These are phyloP conservation scores for Grifola frondosa DNA, from an alignment of 1,284 basidiomycete genomes.

Conservation along the genomic window DNA sequence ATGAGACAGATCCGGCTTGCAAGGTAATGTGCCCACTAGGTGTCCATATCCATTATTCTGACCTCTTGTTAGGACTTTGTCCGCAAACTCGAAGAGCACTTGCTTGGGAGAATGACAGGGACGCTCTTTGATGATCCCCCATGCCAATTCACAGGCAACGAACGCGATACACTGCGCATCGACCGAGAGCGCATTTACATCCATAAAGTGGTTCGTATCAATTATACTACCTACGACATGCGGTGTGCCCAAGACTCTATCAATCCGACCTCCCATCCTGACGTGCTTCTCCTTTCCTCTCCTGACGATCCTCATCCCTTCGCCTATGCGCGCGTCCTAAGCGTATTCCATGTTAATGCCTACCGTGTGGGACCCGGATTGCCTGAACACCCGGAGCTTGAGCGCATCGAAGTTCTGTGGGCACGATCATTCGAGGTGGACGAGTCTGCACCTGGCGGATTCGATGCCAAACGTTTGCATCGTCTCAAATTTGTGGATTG, in stretches of 20 bases:
- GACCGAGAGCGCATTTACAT: slow-evolving; percentile 26
- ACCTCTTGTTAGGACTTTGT: too few relatives aligned
- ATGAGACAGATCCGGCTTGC: not conserved
- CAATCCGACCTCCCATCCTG: slow-evolving; percentile 30
- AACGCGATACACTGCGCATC: slow-evolving; percentile 14
- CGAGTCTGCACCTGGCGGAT: slow-evolving; percentile 17
- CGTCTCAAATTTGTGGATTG: slow-evolving; percentile 33
- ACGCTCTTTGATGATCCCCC: too few relatives aligned
- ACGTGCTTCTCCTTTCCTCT: slow-evolving; percentile 35
- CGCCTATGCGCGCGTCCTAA: slow-evolving; percentile 16
- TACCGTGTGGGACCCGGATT: not conserved
- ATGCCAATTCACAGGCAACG: too few relatives aligned
- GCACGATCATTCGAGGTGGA: slow-evolving; percentile 35
- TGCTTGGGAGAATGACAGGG: too few relatives aligned
- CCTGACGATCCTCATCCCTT: slow-evolving; percentile 12
- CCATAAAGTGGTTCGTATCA: slow-evolving; percentile 30
- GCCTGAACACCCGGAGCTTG: not conserved
- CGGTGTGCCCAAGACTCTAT: slow-evolving; percentile 35
- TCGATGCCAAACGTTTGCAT: slow-evolving; percentile 23
- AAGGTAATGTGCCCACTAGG: too few relatives aligned
- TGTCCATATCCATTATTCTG: too few relatives aligned
- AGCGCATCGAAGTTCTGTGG: slow-evolving; percentile 33
- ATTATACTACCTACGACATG: slow-evolving; percentile 46
- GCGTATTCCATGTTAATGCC: slow-evolving; percentile 26
- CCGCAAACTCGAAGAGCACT: too few relatives aligned